These are phyloP conservation scores for Diaporthe longicolla DNA, from an alignment of 2,329 filamentous ascomycete genomes.

Conservation along the genomic window DNA sequence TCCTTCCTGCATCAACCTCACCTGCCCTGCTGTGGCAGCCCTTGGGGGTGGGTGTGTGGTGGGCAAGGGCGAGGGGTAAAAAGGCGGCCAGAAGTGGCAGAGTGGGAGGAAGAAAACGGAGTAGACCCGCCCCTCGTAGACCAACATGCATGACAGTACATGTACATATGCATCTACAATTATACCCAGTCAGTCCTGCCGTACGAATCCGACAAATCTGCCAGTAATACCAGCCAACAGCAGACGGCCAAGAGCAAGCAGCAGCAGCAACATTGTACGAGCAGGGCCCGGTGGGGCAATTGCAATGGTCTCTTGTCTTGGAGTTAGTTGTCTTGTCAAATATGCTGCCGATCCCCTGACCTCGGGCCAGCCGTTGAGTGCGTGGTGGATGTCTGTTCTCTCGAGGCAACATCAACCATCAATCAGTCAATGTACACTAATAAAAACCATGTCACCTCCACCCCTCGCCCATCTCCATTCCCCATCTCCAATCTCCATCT, in stretches of 20 bases:
- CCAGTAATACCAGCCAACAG: conserved; percentile 1
- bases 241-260: background rate
- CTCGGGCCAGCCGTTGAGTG: conserved; percentile 3
- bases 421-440: background rate
- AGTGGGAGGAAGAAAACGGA: background rate
- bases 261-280: background rate
- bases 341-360: conserved; percentile 25
- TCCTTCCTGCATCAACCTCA: conserved; percentile 27
- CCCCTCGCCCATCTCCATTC: background rate
- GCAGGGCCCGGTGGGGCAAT: background rate
- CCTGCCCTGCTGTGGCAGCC: conserved; percentile 8
- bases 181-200: background rate
- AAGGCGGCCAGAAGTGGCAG: background rate
- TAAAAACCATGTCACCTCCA: background rate
- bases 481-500: background rate
- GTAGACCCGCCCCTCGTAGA: background rate
- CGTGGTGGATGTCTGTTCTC: conserved; percentile 7
- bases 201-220: background rate
- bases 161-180: background rate
- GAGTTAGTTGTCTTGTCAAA: background rate
- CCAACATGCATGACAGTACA: conserved; percentile 13
- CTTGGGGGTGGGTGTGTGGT: background rate
- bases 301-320: too few relatives aligned
- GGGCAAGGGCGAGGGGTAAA: conserved; percentile 25
- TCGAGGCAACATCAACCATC: background rate